A percentile compares a stretch with the other conserved stretches of the same genome.
phyloP scores from a whole-genome alignment of 768 basidiomycete genomes.

The Lactifluus echinatus region DNA sequence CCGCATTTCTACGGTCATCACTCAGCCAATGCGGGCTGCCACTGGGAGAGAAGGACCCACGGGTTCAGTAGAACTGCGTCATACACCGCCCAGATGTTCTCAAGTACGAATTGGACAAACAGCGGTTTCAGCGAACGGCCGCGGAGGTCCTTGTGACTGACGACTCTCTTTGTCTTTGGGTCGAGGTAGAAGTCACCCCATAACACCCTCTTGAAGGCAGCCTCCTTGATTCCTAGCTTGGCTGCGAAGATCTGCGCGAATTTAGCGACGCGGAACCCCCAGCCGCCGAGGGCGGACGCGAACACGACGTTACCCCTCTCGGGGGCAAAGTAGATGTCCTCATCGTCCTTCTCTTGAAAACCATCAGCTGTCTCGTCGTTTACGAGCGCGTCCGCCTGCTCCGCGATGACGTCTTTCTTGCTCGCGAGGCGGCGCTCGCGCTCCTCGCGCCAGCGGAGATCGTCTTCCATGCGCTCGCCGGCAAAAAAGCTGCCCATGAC shows the following conservation, averaged over 20 bases:
- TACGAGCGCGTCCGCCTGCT: constrained; percentile 45
- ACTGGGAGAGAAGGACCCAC: constrained; percentile 44
- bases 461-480: constrained; percentile 93
- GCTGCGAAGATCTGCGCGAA: constrained; percentile 89
- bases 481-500: constrained; percentile 98
- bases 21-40: not conserved
- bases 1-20: constrained; percentile 56
- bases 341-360: constrained; percentile 94
- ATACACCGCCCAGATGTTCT: constrained; percentile 97
- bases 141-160: constrained; percentile 82
- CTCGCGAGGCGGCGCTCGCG: constrained; percentile 71
- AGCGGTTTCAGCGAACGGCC: constrained; percentile 86
- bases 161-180: constrained; percentile 88
- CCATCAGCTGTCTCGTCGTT: constrained; percentile 55
- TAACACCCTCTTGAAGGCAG: constrained; percentile 72
- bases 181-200: constrained; percentile 99
- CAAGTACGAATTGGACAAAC: constrained; percentile 95
- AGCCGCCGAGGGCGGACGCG: constrained; percentile 91
- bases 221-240: constrained; percentile 87
- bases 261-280: constrained; percentile 92
- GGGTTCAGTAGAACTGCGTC: constrained; percentile 82
- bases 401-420: constrained; percentile 67
- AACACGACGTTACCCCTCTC: constrained; percentile 95
- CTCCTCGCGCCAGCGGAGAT: constrained; percentile 88
- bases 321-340: constrained; percentile 95